Evolutionary conservation across 2,329 filamentous ascomycete genomes (phyloP).

Genomic region (Ophiosphaerella korrae): DNA sequence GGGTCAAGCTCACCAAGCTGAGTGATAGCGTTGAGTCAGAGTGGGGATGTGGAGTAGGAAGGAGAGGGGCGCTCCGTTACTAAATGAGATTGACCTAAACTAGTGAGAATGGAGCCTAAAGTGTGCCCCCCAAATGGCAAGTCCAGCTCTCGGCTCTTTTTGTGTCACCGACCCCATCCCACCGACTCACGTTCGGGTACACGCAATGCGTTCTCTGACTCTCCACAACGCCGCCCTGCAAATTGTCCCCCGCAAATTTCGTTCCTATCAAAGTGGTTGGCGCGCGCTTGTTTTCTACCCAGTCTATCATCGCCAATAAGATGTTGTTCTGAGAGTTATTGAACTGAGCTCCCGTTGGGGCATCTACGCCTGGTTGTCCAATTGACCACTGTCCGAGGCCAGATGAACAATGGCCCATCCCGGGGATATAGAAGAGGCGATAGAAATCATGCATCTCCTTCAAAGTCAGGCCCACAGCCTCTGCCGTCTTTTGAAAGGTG

Average conservation of each 20-base stretch:
- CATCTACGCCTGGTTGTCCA: slow-evolving; percentile 14
- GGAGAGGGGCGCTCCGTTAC: no score
- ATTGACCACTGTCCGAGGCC: slow-evolving; percentile 50
- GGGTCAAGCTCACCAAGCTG: no score
- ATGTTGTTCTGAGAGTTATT: slow-evolving; percentile 42
- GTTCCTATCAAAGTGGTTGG: slow-evolving; percentile 40
- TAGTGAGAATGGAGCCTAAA: no score
- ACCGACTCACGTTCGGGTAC: slow-evolving; percentile 24
- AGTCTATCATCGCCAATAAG: slow-evolving; percentile 50
- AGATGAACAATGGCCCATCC: slow-evolving; percentile 56
- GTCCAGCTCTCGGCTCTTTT: slow-evolving; percentile 10
- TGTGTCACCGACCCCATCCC: slow-evolving; percentile 18
- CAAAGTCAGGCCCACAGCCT: slow-evolving; percentile 12
- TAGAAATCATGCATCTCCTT: slow-evolving; percentile 48
- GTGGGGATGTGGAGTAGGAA: no score
- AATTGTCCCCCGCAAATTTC: slow-evolving; percentile 15
- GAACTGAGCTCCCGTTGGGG: slow-evolving; percentile 21
- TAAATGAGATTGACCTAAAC: no score
- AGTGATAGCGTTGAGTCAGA: no score
- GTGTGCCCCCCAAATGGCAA: slow-evolving; percentile 3
- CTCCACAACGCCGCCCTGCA: slow-evolving; percentile 5
- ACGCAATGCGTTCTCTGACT: slow-evolving; percentile 22
- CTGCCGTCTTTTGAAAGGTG: slow-evolving; percentile 54
- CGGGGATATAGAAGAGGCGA: slow-evolving; percentile 56
- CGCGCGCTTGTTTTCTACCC: slow-evolving; percentile 47